phyloP scores from a whole-genome alignment of 2,329 filamentous ascomycete species.

The Ramularia endophylla region DNA sequence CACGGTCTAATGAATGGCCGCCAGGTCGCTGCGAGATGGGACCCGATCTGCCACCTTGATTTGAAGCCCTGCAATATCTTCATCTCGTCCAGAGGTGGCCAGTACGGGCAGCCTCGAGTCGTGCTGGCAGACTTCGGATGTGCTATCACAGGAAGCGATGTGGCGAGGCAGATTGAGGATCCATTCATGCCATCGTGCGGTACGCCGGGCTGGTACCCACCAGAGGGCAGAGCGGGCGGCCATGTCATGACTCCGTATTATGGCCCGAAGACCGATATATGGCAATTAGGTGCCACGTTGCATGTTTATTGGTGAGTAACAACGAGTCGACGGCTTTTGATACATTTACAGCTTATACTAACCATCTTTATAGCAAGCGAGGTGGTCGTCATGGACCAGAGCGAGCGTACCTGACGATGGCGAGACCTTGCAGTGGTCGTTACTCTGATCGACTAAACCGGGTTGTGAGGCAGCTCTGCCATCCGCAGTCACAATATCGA shows the following conservation, averaged over 20 bases:
- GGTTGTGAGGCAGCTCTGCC: constrained; percentile 7
- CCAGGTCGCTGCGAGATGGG: constrained; percentile 4
- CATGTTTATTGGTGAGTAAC: constrained; percentile 8
- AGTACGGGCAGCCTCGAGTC: constrained; percentile 4
- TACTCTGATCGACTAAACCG: constrained; percentile 6
- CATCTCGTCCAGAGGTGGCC: neutral
- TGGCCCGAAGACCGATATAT: constrained; percentile 17
- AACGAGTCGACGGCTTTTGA: too few species aligned
- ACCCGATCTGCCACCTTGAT: constrained; percentile 15
- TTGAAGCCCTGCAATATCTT: constrained; percentile 18
- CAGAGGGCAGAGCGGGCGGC: constrained; percentile 9
- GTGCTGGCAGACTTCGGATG: constrained; percentile 21
- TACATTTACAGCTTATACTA: too few species aligned
- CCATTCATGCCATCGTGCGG: constrained; percentile 10
- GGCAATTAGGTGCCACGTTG: constrained; percentile 11
- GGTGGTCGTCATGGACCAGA: too few species aligned
- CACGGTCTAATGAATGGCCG: constrained; percentile 6
- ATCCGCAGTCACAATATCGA: neutral
- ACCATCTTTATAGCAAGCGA: too few species aligned
- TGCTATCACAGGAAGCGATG: constrained; percentile 8
- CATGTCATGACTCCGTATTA: constrained; percentile 1
- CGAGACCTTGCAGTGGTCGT: constrained; percentile 6
- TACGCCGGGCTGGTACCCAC: constrained; percentile 15
- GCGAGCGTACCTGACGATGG: neutral
- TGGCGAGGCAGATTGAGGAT: constrained; percentile 6